These are phyloP conservation scores for Dictyostelium brefeldianum DNA, from an alignment of 78 protist genomes.

Conservation along the genomic window DNA sequence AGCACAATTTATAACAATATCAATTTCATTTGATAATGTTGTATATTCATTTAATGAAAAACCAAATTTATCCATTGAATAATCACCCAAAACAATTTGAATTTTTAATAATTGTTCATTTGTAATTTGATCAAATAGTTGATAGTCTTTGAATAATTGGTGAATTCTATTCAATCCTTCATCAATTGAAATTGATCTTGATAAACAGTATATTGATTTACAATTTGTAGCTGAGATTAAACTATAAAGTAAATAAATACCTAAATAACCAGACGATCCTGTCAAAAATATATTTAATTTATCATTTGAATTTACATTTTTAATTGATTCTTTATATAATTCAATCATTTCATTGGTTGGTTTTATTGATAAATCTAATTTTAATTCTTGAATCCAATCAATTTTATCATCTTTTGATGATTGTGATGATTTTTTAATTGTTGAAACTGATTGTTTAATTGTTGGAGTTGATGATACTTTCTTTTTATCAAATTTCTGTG, in stretches of 20 bases:
- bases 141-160: neutral
- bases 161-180: neutral
- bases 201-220: slow-evolving; percentile 14
- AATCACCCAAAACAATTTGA: neutral
- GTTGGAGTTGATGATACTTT: neutral
- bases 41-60: neutral
- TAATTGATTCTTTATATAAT: neutral
- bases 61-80: neutral
- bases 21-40: neutral
- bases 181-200: neutral
- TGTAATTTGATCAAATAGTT: neutral
- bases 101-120: neutral
- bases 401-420: neutral
- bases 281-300: neutral
- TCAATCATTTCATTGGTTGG: neutral
- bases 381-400: neutral
- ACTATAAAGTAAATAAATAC: neutral
- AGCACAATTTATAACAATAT: neutral
- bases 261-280: neutral
- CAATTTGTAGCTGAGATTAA: neutral
- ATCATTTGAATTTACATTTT: neutral
- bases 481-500: neutral
- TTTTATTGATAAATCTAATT: neutral
- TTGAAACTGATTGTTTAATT: neutral
- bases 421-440: neutral